phyloP scores from a whole-genome alignment of 495 filamentous ascomycete genomes.

The Lentithecium fluviatile region DNA sequence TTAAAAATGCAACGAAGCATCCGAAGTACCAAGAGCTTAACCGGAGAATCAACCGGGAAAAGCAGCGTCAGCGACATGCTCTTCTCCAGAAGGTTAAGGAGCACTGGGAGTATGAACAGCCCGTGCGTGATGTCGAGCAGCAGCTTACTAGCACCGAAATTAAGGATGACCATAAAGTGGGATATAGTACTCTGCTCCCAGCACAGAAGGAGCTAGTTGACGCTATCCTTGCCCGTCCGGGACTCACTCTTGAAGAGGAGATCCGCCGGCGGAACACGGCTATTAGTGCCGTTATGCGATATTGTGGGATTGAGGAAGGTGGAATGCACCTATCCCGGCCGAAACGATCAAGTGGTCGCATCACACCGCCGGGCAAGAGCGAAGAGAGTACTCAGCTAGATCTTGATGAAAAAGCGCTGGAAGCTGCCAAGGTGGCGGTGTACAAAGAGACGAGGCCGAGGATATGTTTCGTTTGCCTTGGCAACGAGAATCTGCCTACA shows the following conservation, averaged over 20 bases:
- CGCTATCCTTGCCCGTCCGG: constrained; percentile 23
- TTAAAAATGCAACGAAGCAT: constrained; percentile 10
- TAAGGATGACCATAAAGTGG: constrained; percentile 4
- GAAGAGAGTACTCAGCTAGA: constrained; percentile 12
- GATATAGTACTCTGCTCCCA: constrained; percentile 15
- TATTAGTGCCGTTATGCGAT: constrained; percentile 23
- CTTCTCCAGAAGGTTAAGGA: constrained; percentile 34
- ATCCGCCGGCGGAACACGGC: constrained; percentile 18
- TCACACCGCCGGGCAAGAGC: constrained; percentile 5
- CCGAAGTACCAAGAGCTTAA: constrained; percentile 22
- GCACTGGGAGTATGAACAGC: constrained; percentile 38
- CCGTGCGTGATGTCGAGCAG: constrained; percentile 38
- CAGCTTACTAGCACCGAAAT: constrained; percentile 32
- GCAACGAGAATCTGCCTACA: constrained; percentile 39
- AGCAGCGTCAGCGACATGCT: constrained; percentile 32
- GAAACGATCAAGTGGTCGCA: constrained; percentile 18
- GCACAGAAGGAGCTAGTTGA: constrained; percentile 28
- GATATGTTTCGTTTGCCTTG: constrained; percentile 47
- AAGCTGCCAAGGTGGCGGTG: constrained; percentile 37
- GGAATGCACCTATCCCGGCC: not conserved
- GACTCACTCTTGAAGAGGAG: constrained; percentile 22
- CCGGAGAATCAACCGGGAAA: constrained; percentile 27
- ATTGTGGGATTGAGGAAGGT: constrained; percentile 32
- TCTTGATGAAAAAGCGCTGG: constrained; percentile 16
- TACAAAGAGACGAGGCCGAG: constrained; percentile 41